phyloP scores from a whole-genome alignment of 2,329 filamentous ascomycete species.

The Zasmidium angulare region DNA sequence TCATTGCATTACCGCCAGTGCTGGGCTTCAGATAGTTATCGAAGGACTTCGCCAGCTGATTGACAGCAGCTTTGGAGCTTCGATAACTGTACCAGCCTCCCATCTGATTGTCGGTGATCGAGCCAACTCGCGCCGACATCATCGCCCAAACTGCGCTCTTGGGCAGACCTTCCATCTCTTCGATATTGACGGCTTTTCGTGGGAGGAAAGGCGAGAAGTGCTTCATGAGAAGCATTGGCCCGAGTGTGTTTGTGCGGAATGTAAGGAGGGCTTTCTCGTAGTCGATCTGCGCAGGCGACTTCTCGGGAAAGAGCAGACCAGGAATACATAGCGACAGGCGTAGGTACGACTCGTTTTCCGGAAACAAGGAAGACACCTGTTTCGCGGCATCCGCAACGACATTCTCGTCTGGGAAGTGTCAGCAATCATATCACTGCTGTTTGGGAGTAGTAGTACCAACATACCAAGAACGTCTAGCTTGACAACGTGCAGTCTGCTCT shows the following conservation, averaged over 20 bases:
- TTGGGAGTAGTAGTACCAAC: neutral
- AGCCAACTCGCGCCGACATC: constrained; percentile 77
- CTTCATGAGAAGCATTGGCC: constrained; percentile 74
- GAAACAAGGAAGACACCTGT: constrained; percentile 31
- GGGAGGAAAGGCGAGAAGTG: constrained; percentile 71
- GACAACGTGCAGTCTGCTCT: constrained; percentile 52
- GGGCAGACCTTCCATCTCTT: constrained; percentile 39
- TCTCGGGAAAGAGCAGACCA: constrained; percentile 72
- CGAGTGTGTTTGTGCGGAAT: constrained; percentile 72
- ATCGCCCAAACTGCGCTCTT: constrained; percentile 64
- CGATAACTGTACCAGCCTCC: constrained; percentile 85
- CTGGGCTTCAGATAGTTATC: constrained; percentile 64
- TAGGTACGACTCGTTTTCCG: constrained; percentile 54
- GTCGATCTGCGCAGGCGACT: constrained; percentile 65
- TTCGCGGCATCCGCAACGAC: constrained; percentile 60
- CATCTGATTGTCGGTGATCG: constrained; percentile 66
- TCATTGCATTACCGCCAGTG: constrained; percentile 63
- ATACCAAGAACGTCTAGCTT: constrained; percentile 59
- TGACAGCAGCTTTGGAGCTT: constrained; percentile 72
- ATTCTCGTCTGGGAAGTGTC: constrained; percentile 54
- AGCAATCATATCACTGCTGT: neutral
- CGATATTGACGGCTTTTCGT: constrained; percentile 50
- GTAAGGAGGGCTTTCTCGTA: constrained; percentile 62
- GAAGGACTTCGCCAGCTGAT: constrained; percentile 68
- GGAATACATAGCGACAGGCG: constrained; percentile 69